Evolutionary conservation across 768 basidiomycete species (phyloP).

Genomic region (Baorangia bicolor): DNA sequence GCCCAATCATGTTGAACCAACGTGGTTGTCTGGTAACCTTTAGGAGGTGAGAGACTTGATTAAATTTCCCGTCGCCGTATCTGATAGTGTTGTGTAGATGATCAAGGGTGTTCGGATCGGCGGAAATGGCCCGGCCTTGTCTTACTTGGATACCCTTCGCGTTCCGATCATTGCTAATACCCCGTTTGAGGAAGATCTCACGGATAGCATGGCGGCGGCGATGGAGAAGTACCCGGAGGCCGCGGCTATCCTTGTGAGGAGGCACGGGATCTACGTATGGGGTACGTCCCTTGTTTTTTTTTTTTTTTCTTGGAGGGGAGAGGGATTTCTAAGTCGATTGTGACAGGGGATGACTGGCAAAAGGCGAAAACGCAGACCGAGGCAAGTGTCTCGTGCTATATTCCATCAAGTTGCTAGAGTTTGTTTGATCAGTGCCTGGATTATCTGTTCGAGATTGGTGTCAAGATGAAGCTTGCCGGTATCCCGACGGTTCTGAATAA

Average conservation of each 20-base stretch:
- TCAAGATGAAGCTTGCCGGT: constrained; percentile 73
- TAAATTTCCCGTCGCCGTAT: no score
- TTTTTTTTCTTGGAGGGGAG: background rate
- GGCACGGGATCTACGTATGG: constrained; percentile 87
- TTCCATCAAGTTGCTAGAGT: background rate
- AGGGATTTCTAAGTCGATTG: background rate
- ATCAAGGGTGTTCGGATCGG: constrained; percentile 84
- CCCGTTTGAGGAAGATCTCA: constrained; percentile 85
- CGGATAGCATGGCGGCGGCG: constrained; percentile 84
- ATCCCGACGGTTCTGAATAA: constrained; percentile 45
- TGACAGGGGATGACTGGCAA: constrained; percentile 69
- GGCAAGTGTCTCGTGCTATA: constrained; percentile 35
- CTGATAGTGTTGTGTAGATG: constrained; percentile 53
- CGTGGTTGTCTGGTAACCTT: background rate
- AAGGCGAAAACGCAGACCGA: constrained; percentile 89
- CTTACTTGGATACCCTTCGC: constrained; percentile 82
- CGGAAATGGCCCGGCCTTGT: constrained; percentile 72
- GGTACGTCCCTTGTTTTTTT: constrained; percentile 43
- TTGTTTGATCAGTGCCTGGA: constrained; percentile 67
- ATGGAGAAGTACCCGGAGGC: constrained; percentile 81
- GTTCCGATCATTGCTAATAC: constrained; percentile 92
- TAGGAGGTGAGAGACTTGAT: constrained; percentile 44
- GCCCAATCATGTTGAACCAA: background rate
- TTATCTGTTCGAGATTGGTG: constrained; percentile 86
- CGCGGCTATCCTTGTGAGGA: constrained; percentile 70